Percentiles rank a stretch among this genome's conserved stretches.
phyloP scores from a whole-genome alignment of 176 grass and related monocot genomes.

The Bromus sterilis region DNA sequence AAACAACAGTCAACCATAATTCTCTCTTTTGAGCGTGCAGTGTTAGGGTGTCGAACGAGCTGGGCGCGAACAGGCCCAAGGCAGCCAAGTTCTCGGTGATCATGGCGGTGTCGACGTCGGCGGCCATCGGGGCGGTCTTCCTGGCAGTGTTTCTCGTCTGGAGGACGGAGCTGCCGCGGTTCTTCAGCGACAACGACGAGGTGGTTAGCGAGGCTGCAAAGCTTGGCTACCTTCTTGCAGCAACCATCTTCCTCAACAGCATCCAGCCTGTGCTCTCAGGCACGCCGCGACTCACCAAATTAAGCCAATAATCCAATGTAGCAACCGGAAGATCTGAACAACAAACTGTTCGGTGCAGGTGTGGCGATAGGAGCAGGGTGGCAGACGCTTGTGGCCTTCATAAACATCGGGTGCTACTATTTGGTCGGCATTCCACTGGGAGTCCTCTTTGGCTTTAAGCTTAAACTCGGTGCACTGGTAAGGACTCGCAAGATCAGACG shows the following conservation, averaged over 20 bases:
- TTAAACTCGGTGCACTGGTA: constrained; percentile 47
- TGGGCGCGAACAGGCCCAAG: constrained; percentile 60
- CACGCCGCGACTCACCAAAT: constrained; percentile 8
- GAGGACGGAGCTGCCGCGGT: constrained; percentile 36
- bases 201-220: constrained; percentile 51
- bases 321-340: not conserved
- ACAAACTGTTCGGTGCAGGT: constrained; percentile 21
- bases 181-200: constrained; percentile 58
- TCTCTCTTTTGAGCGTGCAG: constrained; percentile 17
- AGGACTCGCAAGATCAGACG: not conserved
- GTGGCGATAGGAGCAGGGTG: constrained; percentile 91
- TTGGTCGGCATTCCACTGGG: constrained; percentile 72
- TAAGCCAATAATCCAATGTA: not conserved
- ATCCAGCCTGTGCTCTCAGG: constrained; percentile 90
- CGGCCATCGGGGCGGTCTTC: constrained; percentile 45
- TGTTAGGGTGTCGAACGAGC: constrained; percentile 92
- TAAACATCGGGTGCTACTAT: constrained; percentile 87
- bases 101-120: constrained; percentile 60
- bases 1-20: too few relatives aligned
- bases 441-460: constrained; percentile 72
- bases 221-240: constrained; percentile 64
- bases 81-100: constrained; percentile 72
- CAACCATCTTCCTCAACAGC: constrained; percentile 85
- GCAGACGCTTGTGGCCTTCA: constrained; percentile 67
- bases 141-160: constrained; percentile 54